Conservation (phyloP, 371 early-diverging fungal genomes). For the Mucor indicus region DNA sequence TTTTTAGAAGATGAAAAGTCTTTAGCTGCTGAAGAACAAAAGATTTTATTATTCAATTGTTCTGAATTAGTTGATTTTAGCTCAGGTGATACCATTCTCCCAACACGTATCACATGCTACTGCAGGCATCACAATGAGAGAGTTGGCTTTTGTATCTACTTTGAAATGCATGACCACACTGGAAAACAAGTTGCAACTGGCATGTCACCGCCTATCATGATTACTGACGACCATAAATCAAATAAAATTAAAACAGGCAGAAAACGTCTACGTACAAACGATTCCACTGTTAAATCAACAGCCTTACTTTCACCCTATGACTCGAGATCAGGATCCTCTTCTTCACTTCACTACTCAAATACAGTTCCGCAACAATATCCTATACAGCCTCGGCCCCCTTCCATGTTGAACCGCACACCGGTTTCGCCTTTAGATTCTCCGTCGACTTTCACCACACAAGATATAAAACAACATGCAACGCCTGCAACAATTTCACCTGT, state of each 20-base stretch:
- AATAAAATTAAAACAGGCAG: slow-evolving; percentile 61
- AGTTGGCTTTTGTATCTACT: slow-evolving; percentile 84
- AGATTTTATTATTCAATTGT: slow-evolving; percentile 86
- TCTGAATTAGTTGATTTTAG: slow-evolving; percentile 83
- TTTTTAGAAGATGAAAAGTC: slow-evolving; percentile 42
- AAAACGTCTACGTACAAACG: slow-evolving; percentile 43
- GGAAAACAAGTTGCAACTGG: slow-evolving; percentile 75
- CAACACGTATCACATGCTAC: slow-evolving; percentile 94
- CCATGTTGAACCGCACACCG: no score
- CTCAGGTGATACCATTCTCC: slow-evolving; percentile 86
- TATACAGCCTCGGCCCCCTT: slow-evolving; percentile 20
- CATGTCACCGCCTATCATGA: slow-evolving; percentile 90
- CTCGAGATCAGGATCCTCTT: neutral
- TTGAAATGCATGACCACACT: slow-evolving; percentile 71
- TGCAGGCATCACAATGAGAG: slow-evolving; percentile 93
- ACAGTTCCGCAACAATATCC: slow-evolving; percentile 8
- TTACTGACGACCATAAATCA: slow-evolving; percentile 95
- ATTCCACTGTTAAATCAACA: neutral
- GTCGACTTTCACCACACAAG: neutral
- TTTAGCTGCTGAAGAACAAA: slow-evolving; percentile 63
- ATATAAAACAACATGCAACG: neutral
- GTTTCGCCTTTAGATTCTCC: neutral
- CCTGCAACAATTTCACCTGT: neutral
- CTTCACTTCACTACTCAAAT: no score
- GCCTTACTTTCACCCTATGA: neutral